phyloP scores from a whole-genome alignment of 192 early-diverging fungal species.

The Linnemannia exigua region DNA sequence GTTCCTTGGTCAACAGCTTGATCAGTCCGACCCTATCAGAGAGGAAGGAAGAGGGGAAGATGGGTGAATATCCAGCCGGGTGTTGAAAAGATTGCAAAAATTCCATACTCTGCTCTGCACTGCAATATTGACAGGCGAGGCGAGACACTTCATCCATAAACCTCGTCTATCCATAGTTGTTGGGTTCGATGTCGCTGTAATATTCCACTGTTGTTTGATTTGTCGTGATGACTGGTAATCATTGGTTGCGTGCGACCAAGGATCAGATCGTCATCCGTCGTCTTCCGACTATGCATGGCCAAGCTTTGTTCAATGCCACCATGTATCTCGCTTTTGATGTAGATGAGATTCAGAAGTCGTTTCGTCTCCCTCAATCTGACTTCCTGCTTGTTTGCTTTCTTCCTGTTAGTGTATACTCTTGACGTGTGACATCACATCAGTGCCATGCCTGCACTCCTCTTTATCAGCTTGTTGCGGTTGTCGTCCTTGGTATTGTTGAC shows the following conservation, averaged over 20 bases:
- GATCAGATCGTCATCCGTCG: background rate
- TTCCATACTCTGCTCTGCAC: background rate
- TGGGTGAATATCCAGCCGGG: background rate
- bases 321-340: background rate
- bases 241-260: background rate
- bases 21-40: slow-evolving; percentile 57
- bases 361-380: background rate
- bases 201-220: background rate
- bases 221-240: too few relatives aligned
- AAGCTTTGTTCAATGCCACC: background rate
- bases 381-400: background rate
- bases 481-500: background rate
- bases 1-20: slow-evolving; percentile 58
- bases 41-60: background rate
- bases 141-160: background rate
- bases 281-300: background rate
- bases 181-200: background rate
- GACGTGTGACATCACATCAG: background rate
- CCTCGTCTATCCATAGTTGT: background rate
- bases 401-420: background rate
- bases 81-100: background rate
- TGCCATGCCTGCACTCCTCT: background rate
- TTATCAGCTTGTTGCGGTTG: background rate
- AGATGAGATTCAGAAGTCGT: background rate
- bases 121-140: background rate